Evolutionary conservation across 2,329 filamentous ascomycete species (phyloP), one percentile per base, ranked within the genome.

Genomic region (Cryphonectria parasitica): DNA sequence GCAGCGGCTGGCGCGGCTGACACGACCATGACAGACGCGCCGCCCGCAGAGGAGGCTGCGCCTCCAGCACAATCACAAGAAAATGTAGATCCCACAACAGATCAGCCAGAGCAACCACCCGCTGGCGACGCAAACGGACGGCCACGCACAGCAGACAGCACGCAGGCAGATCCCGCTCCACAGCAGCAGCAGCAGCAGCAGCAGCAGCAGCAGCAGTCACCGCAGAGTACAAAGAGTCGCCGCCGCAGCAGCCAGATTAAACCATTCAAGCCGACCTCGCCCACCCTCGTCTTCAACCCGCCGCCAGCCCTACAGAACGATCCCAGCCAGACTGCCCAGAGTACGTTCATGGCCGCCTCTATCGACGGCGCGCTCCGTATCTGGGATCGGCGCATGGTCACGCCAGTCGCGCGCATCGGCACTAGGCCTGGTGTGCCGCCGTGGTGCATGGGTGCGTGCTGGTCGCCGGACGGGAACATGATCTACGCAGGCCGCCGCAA

Each of bases 381-480:
- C 74, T 99, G 96, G 95, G 97, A 99, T 77, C 86, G 91, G 3
- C 90, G 96, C 28, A 88, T 92, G 73, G 88, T 88, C 0, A 87
- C 91, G 49, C 92, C 95, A 0, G 86, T 97, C 1, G 94, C 96
- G 2, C 89, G 91, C 39, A 95, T 98, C 69, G 85, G 86, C 1
- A 93, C 92, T 25, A 86, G 90, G 15, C 88, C 89, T 15, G 90
- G 90, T 25, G 92, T 94, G 0, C 95, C 96, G 0, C 96, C 95
- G 0, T 99, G 95, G 95, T 98, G 95, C 80, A 98, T 97, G 90
- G 95, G 93, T 74, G 94, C 94, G 0, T 97, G 94, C 82, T 99
- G 96, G 96, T 95, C 92, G 68, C 94, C 94, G 0, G 93, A 98
- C 78, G 96, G 96, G 19, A 98, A 98, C 81, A 94, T 89, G 80